These are phyloP conservation scores for Jacaranda copaia DNA, from an alignment of 257 asterid genomes.

Conservation along the genomic window DNA sequence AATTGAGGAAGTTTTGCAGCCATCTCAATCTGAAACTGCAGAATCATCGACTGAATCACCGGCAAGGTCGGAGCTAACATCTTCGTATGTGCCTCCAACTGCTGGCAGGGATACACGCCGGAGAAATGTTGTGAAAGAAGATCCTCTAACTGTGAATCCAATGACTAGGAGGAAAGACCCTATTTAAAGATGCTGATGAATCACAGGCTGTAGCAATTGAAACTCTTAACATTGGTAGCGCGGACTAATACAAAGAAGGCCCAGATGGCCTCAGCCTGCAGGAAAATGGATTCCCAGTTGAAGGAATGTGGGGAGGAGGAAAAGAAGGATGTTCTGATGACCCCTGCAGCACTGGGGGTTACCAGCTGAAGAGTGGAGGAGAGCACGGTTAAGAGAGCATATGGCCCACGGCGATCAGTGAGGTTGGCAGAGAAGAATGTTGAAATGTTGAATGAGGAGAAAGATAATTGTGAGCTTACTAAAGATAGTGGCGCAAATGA, in stretches of 20 bases:
- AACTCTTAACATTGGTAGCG: slow-evolving; percentile 44
- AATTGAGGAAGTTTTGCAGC: slow-evolving; percentile 59
- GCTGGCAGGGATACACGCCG: slow-evolving; percentile 58
- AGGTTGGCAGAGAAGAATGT: slow-evolving; percentile 64
- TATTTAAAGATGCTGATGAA: slow-evolving; percentile 35
- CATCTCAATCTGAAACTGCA: slow-evolving; percentile 49
- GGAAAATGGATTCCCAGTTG: slow-evolving; percentile 60
- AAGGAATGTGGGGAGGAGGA: slow-evolving; percentile 55
- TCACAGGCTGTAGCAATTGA: slow-evolving; percentile 35
- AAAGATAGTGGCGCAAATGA: slow-evolving; percentile 39
- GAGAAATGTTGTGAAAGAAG: slow-evolving; percentile 43
- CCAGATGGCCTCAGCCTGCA: slow-evolving; percentile 44
- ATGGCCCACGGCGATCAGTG: slow-evolving; percentile 65
- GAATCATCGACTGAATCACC: slow-evolving; percentile 64
- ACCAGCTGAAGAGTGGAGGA: slow-evolving; percentile 48
- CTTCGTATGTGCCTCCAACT: slow-evolving; percentile 62
- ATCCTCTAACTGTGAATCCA: slow-evolving; percentile 43
- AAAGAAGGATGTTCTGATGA: slow-evolving; percentile 42
- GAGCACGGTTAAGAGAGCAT: slow-evolving; percentile 39
- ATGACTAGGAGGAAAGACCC: slow-evolving; percentile 50
- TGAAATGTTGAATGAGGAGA: slow-evolving; percentile 24
- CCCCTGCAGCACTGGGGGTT: slow-evolving; percentile 55
- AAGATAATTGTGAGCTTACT: slow-evolving; percentile 27
- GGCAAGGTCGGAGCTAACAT: slow-evolving; percentile 49
- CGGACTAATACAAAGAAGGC: slow-evolving; percentile 53